These are phyloP conservation scores for Tylopilus rubrobrunneus DNA, from an alignment of 768 basidiomycete genomes.

Conservation along the genomic window DNA sequence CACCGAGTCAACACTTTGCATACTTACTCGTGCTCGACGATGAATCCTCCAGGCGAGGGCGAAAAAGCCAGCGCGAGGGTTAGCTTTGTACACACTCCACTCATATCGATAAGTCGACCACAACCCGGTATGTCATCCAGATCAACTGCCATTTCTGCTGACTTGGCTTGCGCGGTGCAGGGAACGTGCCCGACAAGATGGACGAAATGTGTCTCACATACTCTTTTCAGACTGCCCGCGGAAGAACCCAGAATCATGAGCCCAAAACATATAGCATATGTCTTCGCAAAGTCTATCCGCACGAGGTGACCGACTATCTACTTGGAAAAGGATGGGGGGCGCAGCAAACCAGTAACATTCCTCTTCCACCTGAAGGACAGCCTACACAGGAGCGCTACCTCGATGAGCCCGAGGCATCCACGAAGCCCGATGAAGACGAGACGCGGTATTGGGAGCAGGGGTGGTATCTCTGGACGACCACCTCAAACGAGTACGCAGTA, in stretches of 20 bases:
- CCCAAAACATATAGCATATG: constrained; percentile 59
- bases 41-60: constrained; percentile 16
- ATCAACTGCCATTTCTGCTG: not conserved
- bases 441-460: constrained; percentile 67
- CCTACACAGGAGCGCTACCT: constrained; percentile 24
- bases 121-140: constrained; percentile 17
- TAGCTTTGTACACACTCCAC: constrained; percentile 22
- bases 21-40: not conserved
- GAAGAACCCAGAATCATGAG: constrained; percentile 46
- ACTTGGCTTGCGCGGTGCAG: constrained; percentile 27
- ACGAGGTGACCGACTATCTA: constrained; percentile 57
- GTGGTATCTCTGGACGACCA: constrained; percentile 70
- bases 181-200: constrained; percentile 52
- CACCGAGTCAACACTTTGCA: not conserved
- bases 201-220: constrained; percentile 67
- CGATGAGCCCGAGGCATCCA: constrained; percentile 10
- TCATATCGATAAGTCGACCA: constrained; percentile 25
- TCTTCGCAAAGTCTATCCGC: constrained; percentile 62
- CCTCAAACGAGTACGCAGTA: constrained; percentile 46
- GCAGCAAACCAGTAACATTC: constrained; percentile 50
- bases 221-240: constrained; percentile 54
- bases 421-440: constrained; percentile 31
- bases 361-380: constrained; percentile 67
- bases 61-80: constrained; percentile 16
- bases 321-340: constrained; percentile 34